A percentile compares a stretch with the other conserved stretches of the same genome.
Evolutionary conservation across 345 rosid species (phyloP).

Genomic region (Trapa bicornis): DNA sequence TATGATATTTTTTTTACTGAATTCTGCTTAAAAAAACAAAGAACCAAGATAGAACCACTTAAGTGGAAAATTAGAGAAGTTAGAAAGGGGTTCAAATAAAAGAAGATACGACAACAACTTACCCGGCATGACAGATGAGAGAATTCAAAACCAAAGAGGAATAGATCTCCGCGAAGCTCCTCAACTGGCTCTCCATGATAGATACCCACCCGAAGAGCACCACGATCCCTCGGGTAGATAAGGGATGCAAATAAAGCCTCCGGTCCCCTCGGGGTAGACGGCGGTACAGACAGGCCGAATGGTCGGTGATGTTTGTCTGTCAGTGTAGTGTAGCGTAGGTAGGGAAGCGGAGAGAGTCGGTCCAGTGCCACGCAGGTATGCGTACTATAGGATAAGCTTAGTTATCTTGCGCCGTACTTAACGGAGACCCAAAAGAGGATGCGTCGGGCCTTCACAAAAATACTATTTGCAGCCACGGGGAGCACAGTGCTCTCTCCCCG

Average conservation of each 20-base stretch:
- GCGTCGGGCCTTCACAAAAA: too few species aligned
- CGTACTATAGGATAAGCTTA: slow-evolving; percentile 7
- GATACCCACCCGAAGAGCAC: slow-evolving; percentile 75
- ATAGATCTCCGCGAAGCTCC: slow-evolving; percentile 50
- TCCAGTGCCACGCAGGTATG: slow-evolving; percentile 14
- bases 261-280: not conserved
- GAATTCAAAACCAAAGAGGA: slow-evolving; percentile 87
- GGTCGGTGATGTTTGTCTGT: slow-evolving; percentile 2
- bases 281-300: not conserved
- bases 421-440: not conserved
- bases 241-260: too few species aligned
- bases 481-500: too few species aligned
- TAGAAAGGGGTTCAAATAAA: not conserved
- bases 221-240: slow-evolving; percentile 44
- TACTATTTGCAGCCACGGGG: too few species aligned
- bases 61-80: not conserved
- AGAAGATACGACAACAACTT: slow-evolving; percentile 9
- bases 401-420: not conserved
- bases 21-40: too few species aligned
- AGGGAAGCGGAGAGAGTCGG: slow-evolving; percentile 2
- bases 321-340: not conserved
- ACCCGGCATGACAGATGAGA: slow-evolving; percentile 68
- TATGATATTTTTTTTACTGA: too few species aligned
- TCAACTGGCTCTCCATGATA: slow-evolving; percentile 31
- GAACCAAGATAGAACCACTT: not conserved